Conservation (phyloP, 1,284 basidiomycete genomes). For the Neonothopanus nambi region DNA sequence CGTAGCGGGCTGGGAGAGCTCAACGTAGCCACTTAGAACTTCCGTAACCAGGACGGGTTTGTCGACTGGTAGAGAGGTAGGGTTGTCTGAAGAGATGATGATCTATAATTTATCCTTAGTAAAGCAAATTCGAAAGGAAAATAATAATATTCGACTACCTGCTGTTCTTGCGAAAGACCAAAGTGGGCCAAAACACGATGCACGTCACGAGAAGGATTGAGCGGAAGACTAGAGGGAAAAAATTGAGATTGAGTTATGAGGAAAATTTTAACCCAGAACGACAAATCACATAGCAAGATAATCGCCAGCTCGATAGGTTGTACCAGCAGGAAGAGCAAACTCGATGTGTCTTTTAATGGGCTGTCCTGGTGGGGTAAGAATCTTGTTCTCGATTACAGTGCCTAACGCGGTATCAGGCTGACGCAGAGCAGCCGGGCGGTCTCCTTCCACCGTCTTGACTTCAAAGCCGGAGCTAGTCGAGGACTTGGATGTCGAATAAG, state of each 20-base stretch:
- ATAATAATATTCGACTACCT: constrained; percentile 26
- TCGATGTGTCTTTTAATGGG: constrained; percentile 46
- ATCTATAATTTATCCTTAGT: background rate
- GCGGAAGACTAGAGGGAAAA: constrained; percentile 33
- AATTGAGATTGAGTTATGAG: background rate
- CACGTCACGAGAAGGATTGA: constrained; percentile 39
- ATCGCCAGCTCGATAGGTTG: constrained; percentile 44
- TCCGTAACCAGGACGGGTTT: constrained; percentile 35
- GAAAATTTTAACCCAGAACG: background rate
- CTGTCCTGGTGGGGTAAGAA: constrained; percentile 38
- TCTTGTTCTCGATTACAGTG: constrained; percentile 38
- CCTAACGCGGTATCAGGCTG: constrained; percentile 41
- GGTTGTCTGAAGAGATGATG: constrained; percentile 36
- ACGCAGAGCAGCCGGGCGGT: constrained; percentile 36
- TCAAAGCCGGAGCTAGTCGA: constrained; percentile 23
- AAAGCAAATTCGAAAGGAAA: background rate
- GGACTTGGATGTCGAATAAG: constrained; percentile 26
- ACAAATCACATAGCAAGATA: constrained; percentile 47
- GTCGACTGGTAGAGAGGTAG: constrained; percentile 42
- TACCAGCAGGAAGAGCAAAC: constrained; percentile 42
- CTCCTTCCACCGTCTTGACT: constrained; percentile 35
- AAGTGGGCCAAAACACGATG: constrained; percentile 40
- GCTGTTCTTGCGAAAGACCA: constrained; percentile 39
- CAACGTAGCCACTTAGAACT: constrained; percentile 45
- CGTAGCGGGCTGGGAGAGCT: constrained; percentile 46